phyloP scores from a whole-genome alignment of 768 basidiomycete genomes.

The Pleurotus pulmonarius region DNA sequence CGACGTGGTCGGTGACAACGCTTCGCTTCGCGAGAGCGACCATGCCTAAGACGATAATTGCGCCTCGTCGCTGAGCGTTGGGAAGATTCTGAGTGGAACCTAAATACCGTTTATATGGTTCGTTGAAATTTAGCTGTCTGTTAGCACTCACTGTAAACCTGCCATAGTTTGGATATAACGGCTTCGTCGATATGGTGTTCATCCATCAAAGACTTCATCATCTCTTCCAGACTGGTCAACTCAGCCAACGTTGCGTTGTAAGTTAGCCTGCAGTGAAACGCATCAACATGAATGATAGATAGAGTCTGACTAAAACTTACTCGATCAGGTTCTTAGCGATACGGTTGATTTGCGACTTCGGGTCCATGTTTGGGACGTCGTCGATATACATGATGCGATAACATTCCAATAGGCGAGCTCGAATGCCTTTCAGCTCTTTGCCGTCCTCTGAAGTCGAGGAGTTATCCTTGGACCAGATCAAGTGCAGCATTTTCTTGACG shows the following conservation, averaged over 20 bases:
- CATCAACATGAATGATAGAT: background rate
- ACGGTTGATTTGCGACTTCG: constrained; percentile 84
- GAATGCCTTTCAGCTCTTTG: constrained; percentile 81
- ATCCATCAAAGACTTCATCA: constrained; percentile 95
- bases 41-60: constrained; percentile 98
- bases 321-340: constrained; percentile 98
- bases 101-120: constrained; percentile 23
- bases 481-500: constrained; percentile 93
- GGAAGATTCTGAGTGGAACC: constrained; percentile 76
- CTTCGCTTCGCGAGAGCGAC: constrained; percentile 82
- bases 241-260: constrained; percentile 93
- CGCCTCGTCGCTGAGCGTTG: constrained; percentile 83
- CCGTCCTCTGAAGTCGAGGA: constrained; percentile 64
- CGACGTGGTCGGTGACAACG: constrained; percentile 73
- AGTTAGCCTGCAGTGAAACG: constrained; percentile 57
- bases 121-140: background rate
- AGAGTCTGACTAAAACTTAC: constrained; percentile 39
- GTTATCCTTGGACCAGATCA: constrained; percentile 97
- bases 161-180: constrained; percentile 90
- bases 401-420: constrained; percentile 82
- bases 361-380: constrained; percentile 62
- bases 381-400: constrained; percentile 91
- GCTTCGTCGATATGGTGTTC: constrained; percentile 80
- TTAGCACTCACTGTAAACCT: constrained; percentile 77
- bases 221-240: constrained; percentile 92